Base-by-base conservation (phyloP, 495 filamentous ascomycete species). In the Coniosporium apollinis region DNA sequence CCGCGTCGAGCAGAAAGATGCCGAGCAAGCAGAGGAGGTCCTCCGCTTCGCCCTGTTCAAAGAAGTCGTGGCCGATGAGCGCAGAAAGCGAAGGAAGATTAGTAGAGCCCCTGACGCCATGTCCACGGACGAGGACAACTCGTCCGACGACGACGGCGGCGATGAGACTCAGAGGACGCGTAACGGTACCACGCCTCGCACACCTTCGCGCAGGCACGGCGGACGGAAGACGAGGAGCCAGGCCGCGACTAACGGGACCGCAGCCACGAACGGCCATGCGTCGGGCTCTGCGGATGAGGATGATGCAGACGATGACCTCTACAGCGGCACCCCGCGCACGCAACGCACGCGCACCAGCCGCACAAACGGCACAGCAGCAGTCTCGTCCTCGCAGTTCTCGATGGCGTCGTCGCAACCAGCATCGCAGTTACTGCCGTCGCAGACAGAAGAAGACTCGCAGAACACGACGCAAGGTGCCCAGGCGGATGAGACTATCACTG, bases 21-120 rank as follows among this genome's bases (percentile, higher is more conserved):
- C 86, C 4, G 62, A 82, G 33, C 73, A 82, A 33, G 89, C 89
- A 8, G 87, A 99, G 51, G 65, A 72, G 13, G 92, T 99, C 46
- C 62, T 99, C 24, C 72, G 89, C 18, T 99, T 94, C 51, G 89
- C 89, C 13, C 72, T 99, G 37, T 99, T 96, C 69, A 99, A 99
- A 55, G 89, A 99, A 60, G 75, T 99, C 13, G 62, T 93, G 15
- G 81, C 89, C 54, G 79, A 82, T 44, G 82, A 85, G 52, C 80
- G 84, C 28, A 69, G 74, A 41, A 87, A 85, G 62, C 55, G 70
- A 38, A 64, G 72, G 42, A 74, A 70, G 50, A 57, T 66, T 5
- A 61, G 55, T 16, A 39, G 49, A 4, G 28, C 37, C 3, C 44
- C 49, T 0, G 48, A 54, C 17, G 50, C 44, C 22, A 54, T 58